These are phyloP conservation scores for Curvularia lunata DNA, from an alignment of 2,329 filamentous ascomycete genomes.

Conservation along the genomic window DNA sequence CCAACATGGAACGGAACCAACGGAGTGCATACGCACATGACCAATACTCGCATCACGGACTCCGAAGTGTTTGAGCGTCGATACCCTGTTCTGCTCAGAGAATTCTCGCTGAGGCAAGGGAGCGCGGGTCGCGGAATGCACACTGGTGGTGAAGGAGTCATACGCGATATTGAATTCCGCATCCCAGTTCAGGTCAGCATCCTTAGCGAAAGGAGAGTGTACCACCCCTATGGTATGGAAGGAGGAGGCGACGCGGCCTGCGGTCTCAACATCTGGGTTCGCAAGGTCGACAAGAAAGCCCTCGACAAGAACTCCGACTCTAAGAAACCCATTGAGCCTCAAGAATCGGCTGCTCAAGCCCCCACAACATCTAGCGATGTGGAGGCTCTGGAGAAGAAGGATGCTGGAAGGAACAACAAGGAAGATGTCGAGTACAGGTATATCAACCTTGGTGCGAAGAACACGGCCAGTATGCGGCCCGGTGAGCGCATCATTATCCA, in stretches of 20 bases:
- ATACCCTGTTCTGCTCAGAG: constrained; percentile 74
- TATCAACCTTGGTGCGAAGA: constrained; percentile 80
- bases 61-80: constrained; percentile 78
- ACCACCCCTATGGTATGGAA: constrained; percentile 79
- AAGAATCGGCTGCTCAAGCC: constrained; percentile 31
- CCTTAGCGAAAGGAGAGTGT: constrained; percentile 76
- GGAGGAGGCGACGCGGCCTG: constrained; percentile 80
- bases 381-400: constrained; percentile 34
- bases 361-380: constrained; percentile 59
- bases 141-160: constrained; percentile 75
- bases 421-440: constrained; percentile 63
- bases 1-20: constrained; percentile 74
- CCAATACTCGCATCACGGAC: constrained; percentile 84
- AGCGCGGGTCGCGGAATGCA: constrained; percentile 71
- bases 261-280: constrained; percentile 87
- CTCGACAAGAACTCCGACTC: constrained; percentile 36
- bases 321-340: constrained; percentile 28
- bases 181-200: constrained; percentile 80
- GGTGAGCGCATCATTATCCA: constrained; percentile 79
- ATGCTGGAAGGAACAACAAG: constrained; percentile 24
- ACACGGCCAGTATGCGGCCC: constrained; percentile 75
- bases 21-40: constrained; percentile 85
- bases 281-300: constrained; percentile 61
- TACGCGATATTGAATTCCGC: constrained; percentile 81
- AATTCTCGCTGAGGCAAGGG: constrained; percentile 69